Conservation (phyloP, 805 yeast genomes). For the Saturnispora mendoncae region DNA sequence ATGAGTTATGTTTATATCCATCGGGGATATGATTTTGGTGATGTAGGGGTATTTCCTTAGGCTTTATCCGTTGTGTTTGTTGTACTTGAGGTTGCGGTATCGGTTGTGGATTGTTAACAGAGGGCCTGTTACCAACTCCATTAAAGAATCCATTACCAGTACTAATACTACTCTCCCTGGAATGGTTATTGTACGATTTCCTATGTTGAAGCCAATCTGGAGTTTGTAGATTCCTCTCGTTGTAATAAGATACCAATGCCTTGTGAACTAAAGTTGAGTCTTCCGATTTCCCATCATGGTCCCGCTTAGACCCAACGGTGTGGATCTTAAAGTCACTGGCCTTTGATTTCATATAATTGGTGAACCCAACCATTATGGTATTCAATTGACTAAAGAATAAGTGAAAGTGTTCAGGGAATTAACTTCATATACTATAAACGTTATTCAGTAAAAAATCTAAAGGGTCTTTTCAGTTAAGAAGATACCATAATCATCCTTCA, state of each 20-base stretch:
- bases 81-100: neutral
- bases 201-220: conserved; percentile 25
- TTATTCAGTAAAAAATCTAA: too few relatives aligned
- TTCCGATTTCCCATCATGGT: conserved; percentile 29
- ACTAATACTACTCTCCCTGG: neutral
- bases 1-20: neutral
- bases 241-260: conserved; percentile 25
- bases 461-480: conserved; percentile 82
- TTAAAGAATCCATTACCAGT: neutral
- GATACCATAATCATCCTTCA: conserved; percentile 85
- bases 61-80: neutral
- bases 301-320: conserved; percentile 21
- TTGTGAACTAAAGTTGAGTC: conserved; percentile 28
- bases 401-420: too few relatives aligned
- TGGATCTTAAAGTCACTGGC: conserved; percentile 5
- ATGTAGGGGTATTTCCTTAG: neutral
- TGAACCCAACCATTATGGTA: conserved; percentile 6
- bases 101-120: neutral
- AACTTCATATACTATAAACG: too few relatives aligned
- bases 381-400: too few relatives aligned
- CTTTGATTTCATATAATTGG: conserved; percentile 4
- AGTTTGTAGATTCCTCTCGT: conserved; percentile 14
- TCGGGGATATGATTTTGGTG: neutral
- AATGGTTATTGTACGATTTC: neutral
- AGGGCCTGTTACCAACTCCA: neutral